Evolutionary conservation across 805 yeast genomes (phyloP), one percentile per base, ranked within the genome.

Genomic region (Blastobotrys attinorum): DNA sequence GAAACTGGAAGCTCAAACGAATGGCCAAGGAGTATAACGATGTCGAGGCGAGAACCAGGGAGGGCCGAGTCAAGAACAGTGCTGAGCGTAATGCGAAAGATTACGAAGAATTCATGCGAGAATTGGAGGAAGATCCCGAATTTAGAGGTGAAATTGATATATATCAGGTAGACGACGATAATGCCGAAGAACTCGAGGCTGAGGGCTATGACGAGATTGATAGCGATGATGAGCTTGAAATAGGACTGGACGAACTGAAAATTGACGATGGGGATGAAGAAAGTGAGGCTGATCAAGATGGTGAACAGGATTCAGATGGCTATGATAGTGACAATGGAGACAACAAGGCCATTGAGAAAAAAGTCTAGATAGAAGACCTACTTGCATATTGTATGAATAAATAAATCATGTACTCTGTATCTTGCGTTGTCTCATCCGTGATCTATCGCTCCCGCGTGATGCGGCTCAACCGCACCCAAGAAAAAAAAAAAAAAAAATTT

Each of bases 21-120:
- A 89, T 90, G 96, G 97, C 97, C 31, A 84, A 75, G 60, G 97
- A 92, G 67, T 95, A 89, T 68, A 76, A 78, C 53, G 97, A 89
- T 15, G 39, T 37, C 4, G 45, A 45, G 32, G 54, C 46, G n/a
- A 31, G 39, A 10, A 25, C 29, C 11, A 7, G 29, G 11, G 29
- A 25, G 10, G 29, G 29, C 10, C 37, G 40, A 44, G 25, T 39
- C 39, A 82, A 77, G 51, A 89, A 86, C 44, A 79, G 75, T 65
- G 89, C 83, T 66, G 95, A 88, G 66, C 56, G 88, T 84, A 83
- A 75, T 85, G 48, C 44, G 31, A 39, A 50, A 16, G 57, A 50
- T 10, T 53, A 50, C 38, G 57, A 52, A 39, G 49, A 51, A 44
- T 53, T 53, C 34, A 39, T 53, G 35, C 48, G 39, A 29, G 56